Evolutionary conservation across 352 stramenopile species (phyloP), one percentile per base, ranked within the genome.

Genomic region (Phytophthora pinifolia): DNA sequence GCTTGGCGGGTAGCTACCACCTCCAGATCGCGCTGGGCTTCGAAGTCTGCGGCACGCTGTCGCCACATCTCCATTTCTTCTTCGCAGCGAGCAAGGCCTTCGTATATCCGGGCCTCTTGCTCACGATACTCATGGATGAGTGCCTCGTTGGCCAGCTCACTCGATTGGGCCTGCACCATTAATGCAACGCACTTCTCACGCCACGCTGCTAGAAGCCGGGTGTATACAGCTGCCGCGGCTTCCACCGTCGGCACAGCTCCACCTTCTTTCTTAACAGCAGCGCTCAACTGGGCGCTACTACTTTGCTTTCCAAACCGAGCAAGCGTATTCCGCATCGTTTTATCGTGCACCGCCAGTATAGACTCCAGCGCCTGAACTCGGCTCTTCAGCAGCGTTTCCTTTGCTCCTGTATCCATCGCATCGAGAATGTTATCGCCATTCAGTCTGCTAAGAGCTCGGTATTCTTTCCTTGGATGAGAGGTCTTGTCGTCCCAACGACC

Each of bases 261-360:
- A 32, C 13, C 42, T 0, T 29, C 42, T 13, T 20, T 56, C 32
- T 44, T 48, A 31, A 20, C 25, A n/a, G 30, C n/a, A 30, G 50
- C 13, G 7, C 8, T 42, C 27, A 67, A 8, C 14, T 49, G 37
- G 0, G 54, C 39, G 17, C 20, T 25, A 44, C 17, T 17, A n/a
- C 46, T 47, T 33, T 37, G 46, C 17, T 55, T 41, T 20, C 55
- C 70, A 22, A 79, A 49, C 15, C 65, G 35, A 13, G 61, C 38
- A 9, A 89, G 49, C 1, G 61, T 56, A 8, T 70, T 54, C 15
- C 68, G 57, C 25, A 88, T 67, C 6, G 71, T 70, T 35, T 63
- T 71, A 46, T 89, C 79, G 20, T 89, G 79, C n/a, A 89, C 57
- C 14, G 63, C 60, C 5, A 89, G 48, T 22, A 89, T 86, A 6